Conservation (phyloP, 768 basidiomycete species). For the Mycena alexandri region DNA sequence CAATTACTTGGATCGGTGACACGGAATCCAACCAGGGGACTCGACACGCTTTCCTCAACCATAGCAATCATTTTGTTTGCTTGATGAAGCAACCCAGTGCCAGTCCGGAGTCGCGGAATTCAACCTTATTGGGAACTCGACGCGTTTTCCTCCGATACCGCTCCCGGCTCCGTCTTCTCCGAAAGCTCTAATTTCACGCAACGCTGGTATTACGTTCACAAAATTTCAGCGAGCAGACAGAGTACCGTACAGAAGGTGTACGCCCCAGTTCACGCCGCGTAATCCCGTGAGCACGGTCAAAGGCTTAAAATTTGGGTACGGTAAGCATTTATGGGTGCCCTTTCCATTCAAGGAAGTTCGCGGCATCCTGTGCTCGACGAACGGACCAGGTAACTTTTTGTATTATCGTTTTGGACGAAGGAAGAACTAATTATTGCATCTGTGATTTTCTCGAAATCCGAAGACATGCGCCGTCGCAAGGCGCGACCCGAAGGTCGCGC, state of each 20-base stretch:
- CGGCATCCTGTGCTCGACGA: too few relatives aligned
- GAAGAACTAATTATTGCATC: too few relatives aligned
- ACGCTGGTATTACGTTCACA: not conserved
- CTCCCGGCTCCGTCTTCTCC: not conserved
- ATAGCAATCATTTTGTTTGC: too few relatives aligned
- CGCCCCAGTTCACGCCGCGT: not conserved
- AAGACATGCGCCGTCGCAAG: too few relatives aligned
- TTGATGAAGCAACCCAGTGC: not conserved
- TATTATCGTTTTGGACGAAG: too few relatives aligned
- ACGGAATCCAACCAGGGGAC: conserved; percentile 10
- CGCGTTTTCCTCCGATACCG: conserved; percentile 4
- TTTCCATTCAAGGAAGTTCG: not conserved
- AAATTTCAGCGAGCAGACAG: not conserved
- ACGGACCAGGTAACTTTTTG: too few relatives aligned
- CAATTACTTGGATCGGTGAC: not conserved
- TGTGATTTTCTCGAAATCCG: too few relatives aligned
- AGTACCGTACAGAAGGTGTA: conserved; percentile 3
- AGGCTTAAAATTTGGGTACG: not conserved
- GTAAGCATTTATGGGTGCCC: conserved; percentile 10
- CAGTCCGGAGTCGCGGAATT: conserved; percentile 2
- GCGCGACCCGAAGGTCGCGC: too few relatives aligned
- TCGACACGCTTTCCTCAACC: conserved; percentile 5
- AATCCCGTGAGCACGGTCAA: not conserved
- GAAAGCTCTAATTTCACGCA: not conserved
- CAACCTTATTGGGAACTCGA: conserved; percentile 2